These are phyloP conservation scores for Penicillium longicatenatum DNA, from an alignment of 495 filamentous ascomycete genomes.

Conservation along the genomic window DNA sequence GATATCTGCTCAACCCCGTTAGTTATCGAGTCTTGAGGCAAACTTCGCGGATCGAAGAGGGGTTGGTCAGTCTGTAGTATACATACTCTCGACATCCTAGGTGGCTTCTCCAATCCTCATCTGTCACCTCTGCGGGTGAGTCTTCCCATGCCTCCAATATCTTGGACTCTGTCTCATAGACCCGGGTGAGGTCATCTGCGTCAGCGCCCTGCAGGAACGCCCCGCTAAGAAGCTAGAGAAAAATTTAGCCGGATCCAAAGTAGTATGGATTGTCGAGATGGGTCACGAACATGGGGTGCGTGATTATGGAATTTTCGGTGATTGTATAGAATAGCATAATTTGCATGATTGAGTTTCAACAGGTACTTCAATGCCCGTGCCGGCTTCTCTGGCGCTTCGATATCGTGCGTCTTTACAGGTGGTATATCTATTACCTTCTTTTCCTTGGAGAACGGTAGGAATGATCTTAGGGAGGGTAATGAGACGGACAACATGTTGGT, in stretches of 20 bases:
- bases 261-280: background rate
- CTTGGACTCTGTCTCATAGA: conserved; percentile 78
- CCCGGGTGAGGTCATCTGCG: conserved; percentile 65
- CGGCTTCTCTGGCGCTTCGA: conserved; percentile 78
- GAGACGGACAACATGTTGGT: conserved; percentile 34
- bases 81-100: conserved; percentile 67
- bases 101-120: conserved; percentile 83
- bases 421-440: conserved; percentile 60
- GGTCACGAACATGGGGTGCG: conserved; percentile 67
- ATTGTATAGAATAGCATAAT: conserved; percentile 80
- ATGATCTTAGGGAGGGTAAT: conserved; percentile 25
- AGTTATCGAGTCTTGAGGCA: background rate
- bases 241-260: conserved; percentile 9
- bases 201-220: conserved; percentile 82
- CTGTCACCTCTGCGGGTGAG: conserved; percentile 78
- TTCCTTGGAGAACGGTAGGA: conserved; percentile 21
- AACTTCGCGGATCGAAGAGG: background rate
- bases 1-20: conserved; percentile 58
- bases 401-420: conserved; percentile 69
- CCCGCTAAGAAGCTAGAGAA: conserved; percentile 65
- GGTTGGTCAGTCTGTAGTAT: background rate
- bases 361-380: conserved; percentile 86
- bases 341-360: conserved; percentile 86
- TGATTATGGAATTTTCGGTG: conserved; percentile 84
- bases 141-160: conserved; percentile 79